Percentiles rank a stretch among this genome's conserved stretches.
These are phyloP conservation scores for Astraeus odoratus DNA, from an alignment of 768 basidiomycete species.

Conservation along the genomic window DNA sequence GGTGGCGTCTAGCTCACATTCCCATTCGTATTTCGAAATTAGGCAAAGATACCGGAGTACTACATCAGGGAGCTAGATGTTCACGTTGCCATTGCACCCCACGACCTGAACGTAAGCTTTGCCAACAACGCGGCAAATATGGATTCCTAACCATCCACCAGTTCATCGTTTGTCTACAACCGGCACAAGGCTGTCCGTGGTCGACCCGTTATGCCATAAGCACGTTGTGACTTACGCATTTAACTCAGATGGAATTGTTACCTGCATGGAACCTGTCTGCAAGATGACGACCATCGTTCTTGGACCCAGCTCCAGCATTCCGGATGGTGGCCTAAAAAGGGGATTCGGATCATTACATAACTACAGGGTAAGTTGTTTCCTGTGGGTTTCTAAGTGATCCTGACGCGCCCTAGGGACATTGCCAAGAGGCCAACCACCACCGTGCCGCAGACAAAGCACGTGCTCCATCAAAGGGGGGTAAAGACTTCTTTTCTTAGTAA, in stretches of 20 bases:
- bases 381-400: not conserved
- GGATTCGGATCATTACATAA: conserved; percentile 43
- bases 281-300: conserved; percentile 28
- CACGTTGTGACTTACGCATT: conserved; percentile 1
- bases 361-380: conserved; percentile 34
- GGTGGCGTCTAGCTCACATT: not conserved
- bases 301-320: conserved; percentile 16
- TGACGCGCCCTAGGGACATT: not conserved
- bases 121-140: conserved; percentile 31
- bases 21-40: not conserved
- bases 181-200: not conserved
- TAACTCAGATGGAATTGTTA: conserved; percentile 34
- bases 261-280: conserved; percentile 45
- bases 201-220: not conserved
- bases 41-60: not conserved
- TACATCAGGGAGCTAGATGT: not conserved
- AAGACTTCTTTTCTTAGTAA: too few relatives aligned
- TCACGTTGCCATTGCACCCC: not conserved
- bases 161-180: not conserved
- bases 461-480: too few relatives aligned
- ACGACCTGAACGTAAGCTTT: not conserved
- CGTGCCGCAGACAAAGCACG: too few relatives aligned
- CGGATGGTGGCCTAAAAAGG: conserved; percentile 36
- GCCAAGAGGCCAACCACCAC: not conserved
- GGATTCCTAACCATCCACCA: conserved; percentile 12